phyloP scores from a whole-genome alignment of 257 asterid species.

The Solanum habrochaites region DNA sequence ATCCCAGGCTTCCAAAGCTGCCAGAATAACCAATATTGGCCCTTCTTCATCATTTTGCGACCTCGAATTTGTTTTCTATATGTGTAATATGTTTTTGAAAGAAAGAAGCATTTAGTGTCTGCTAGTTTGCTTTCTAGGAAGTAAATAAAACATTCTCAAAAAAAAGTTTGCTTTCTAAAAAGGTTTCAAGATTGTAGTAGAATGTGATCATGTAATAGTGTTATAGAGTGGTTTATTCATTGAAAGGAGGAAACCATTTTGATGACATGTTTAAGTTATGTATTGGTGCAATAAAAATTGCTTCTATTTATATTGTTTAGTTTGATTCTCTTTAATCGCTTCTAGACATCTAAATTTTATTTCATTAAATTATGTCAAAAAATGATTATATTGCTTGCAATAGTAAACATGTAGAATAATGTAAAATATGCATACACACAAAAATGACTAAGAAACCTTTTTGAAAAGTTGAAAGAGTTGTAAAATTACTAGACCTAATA shows the following conservation, averaged over 20 bases:
- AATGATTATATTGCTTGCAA: background rate
- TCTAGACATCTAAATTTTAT: background rate
- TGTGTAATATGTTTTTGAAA: background rate
- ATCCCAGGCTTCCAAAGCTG: background rate
- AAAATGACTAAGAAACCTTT: background rate
- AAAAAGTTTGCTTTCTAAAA: background rate
- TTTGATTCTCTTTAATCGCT: background rate
- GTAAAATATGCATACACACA: background rate
- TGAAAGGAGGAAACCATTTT: too few relatives aligned
- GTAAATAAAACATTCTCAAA: too few relatives aligned
- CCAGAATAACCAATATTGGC: background rate
- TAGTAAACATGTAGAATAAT: background rate
- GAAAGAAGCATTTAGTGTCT: background rate
- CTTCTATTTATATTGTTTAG: background rate
- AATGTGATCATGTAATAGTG: too few relatives aligned
- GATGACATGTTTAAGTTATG: too few relatives aligned
- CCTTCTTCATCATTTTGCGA: too few relatives aligned
- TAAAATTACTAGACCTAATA: background rate
- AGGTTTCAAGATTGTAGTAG: too few relatives aligned
- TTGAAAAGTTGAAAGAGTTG: background rate
- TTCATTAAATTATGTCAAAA: background rate
- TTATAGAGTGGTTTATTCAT: too few relatives aligned
- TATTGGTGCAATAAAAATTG: too few relatives aligned
- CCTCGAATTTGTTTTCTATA: too few relatives aligned
- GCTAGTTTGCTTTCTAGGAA: background rate